Percentiles rank a stretch among this genome's conserved stretches.
These are phyloP conservation scores for Candida schatavii DNA, from an alignment of 805 yeast genomes.

Conservation along the genomic window DNA sequence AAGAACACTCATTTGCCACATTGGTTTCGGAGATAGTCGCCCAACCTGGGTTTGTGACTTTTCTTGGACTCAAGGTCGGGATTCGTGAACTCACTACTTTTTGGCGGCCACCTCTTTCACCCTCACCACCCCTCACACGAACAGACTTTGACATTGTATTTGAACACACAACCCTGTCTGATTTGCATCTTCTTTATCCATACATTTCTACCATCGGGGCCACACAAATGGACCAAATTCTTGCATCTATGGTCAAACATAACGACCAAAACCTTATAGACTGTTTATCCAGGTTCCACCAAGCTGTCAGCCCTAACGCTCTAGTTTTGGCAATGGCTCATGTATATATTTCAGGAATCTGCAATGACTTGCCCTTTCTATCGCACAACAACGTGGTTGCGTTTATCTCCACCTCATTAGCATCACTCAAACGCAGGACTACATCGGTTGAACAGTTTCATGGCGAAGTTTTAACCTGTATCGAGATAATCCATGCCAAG, in stretches of 20 bases:
- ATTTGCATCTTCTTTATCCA: not conserved
- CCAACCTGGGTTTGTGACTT: not conserved
- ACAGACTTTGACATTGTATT: not conserved
- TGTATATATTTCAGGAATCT: too few relatives aligned
- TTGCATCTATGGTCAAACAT: not conserved
- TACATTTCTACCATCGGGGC: not conserved
- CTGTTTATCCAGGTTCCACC: not conserved
- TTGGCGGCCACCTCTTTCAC: too few relatives aligned
- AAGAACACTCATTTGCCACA: too few relatives aligned
- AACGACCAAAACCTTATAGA: not conserved
- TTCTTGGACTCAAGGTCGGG: not conserved
- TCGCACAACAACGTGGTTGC: too few relatives aligned
- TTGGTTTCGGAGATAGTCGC: not conserved
- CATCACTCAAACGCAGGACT: not conserved
- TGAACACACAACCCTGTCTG: not conserved
- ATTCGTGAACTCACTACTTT: not conserved
- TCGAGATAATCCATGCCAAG: not conserved
- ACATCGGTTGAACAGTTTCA: not conserved
- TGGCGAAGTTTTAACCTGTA: not conserved
- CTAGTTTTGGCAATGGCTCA: not conserved
- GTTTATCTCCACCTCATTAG: too few relatives aligned
- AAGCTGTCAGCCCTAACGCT: not conserved
- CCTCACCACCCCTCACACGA: not conserved
- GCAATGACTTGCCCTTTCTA: too few relatives aligned
- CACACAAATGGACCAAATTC: not conserved